Base-by-base conservation (phyloP, 495 filamentous ascomycete genomes). In the Penicillium bialowiezense region DNA sequence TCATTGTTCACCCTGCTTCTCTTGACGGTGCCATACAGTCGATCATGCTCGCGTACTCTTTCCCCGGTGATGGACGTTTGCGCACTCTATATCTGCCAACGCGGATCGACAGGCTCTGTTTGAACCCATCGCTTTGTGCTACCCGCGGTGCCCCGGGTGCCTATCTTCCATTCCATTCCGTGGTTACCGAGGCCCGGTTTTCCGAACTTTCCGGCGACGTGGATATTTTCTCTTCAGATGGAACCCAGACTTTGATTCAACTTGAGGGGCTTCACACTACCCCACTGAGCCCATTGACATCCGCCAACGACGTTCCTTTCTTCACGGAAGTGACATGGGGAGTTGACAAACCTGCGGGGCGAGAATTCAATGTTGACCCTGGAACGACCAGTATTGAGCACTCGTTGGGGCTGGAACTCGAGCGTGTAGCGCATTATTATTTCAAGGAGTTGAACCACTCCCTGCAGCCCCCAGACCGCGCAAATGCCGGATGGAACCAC, bases 11-110 rank as follows among this genome's bases (percentile, higher is more conserved):
- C 36, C 75, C 75, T 1, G 62, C 60, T 1, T 54, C 59, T 13
- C 44, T 78, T 2, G 75, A 78, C 54, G 56, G 48, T 6, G 70
- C 67, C 1, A 58, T 78, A 13, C 74, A 77, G 34, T 59, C 69
- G 1, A 57, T 70, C n/a, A 61, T 76, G 45, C 40, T 69, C 0
- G 72, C 74, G 0, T 71, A 64, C 47, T 64, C 53, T 18, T 68
- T 52, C 41, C 79, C 52, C 6, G 65, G 41, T 12, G 69, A 60
- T 70, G 73, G 20, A 14, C 53, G 12, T 21, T 29, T 68, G 50
- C 10, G 51, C 48, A 47, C 44, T 51, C 20, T 62, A 46, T 51
- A 52, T 49, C 32, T 60, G 17, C 41, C 66, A 31, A 45, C 62
- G 62, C 29, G 18, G 62, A 73, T 80, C 35, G 74, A 78, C 24